Base-by-base conservation (phyloP, 176 grass and related monocot genomes). In the Rhynchospora pubera region DNA sequence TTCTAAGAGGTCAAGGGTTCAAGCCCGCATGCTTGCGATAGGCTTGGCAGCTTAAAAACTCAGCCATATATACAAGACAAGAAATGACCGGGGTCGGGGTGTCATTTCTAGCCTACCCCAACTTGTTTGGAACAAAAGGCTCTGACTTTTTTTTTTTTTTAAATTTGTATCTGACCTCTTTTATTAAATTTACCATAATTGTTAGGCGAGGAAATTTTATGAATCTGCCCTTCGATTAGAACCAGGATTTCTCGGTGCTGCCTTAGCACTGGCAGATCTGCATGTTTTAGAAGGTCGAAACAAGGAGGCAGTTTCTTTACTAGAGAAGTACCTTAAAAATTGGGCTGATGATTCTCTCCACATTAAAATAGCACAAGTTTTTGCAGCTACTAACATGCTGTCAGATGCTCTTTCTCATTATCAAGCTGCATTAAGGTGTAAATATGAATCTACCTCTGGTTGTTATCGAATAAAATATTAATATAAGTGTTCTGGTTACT, bases 321-420 rank as follows among this genome's bases (percentile, higher is more conserved):
- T 98, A 32, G 92, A 98, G 85, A 98, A 84, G 81, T 94, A 93
- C 85, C 65, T 98, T 63, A 91, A 77, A 82, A 88, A 91, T 68
- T 94, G 92, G 90, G 87, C 89, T 34, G 92, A 98, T 65, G 95
- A 98, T 83, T 98, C 95, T 83, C 90, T 98, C 79, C 92, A 98
- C 62, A 86, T 94, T 68, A 98, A 94, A 66, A 83, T 98, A 85
- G 95, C 95, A 83, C 90, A 98, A 94, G 87, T 98, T 74, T 91
- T 90, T 90, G 92, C 85, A 19, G 90, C 82, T 51, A 94, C 88
- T 28, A 94, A 94, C 85, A 89, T 94, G 89, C 85, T 98, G 72
- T 94, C 95, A 43, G 95, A 98, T 79, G 88, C 95, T 80, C 90
- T 98, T 82, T 91, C 90, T 30, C 95, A 94, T 86, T 98, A 91